phyloP scores from a whole-genome alignment of 2,329 filamentous ascomycete species.

The Diaporthe destruens region DNA sequence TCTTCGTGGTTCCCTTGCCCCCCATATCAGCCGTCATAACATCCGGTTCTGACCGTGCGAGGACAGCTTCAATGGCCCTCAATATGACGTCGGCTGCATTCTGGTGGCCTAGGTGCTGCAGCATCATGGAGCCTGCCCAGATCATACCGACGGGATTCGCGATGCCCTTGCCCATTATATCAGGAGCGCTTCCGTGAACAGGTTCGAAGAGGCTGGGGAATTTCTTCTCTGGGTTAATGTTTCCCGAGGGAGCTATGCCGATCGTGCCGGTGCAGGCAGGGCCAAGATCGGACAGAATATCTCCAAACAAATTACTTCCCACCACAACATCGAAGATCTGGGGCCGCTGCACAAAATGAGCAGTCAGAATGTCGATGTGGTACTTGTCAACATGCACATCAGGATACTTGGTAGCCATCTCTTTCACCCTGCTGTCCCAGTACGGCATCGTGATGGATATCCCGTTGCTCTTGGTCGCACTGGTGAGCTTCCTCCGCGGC shows the following conservation, averaged over 20 bases:
- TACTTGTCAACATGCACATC: conserved; percentile 72
- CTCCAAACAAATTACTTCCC: conserved; percentile 70
- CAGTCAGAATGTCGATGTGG: conserved; percentile 74
- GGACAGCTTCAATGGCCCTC: conserved; percentile 71
- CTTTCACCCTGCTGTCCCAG: conserved; percentile 71
- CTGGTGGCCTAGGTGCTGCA: conserved; percentile 72
- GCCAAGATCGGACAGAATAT: conserved; percentile 74
- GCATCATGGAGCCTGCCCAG: conserved; percentile 78
- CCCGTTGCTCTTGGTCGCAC: conserved; percentile 76
- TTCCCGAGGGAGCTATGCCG: conserved; percentile 74
- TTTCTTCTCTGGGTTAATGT: conserved; percentile 70
- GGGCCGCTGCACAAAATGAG: conserved; percentile 70
- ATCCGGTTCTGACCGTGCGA: conserved; percentile 58
- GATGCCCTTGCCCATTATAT: conserved; percentile 73
- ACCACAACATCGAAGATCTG: conserved; percentile 71
- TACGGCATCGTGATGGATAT: conserved; percentile 75
- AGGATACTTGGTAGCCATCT: conserved; percentile 65
- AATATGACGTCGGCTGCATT: conserved; percentile 69
- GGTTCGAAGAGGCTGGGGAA: conserved; percentile 75
- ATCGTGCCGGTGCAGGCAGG: conserved; percentile 75
- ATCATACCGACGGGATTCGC: conserved; percentile 76
- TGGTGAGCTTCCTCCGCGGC: conserved; percentile 67
- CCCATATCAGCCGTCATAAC: conserved; percentile 72
- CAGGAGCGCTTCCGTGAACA: conserved; percentile 73
- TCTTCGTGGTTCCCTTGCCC: conserved; percentile 67